Evolutionary conservation across 768 basidiomycete genomes (phyloP).

Genomic region (Bullera alba): DNA sequence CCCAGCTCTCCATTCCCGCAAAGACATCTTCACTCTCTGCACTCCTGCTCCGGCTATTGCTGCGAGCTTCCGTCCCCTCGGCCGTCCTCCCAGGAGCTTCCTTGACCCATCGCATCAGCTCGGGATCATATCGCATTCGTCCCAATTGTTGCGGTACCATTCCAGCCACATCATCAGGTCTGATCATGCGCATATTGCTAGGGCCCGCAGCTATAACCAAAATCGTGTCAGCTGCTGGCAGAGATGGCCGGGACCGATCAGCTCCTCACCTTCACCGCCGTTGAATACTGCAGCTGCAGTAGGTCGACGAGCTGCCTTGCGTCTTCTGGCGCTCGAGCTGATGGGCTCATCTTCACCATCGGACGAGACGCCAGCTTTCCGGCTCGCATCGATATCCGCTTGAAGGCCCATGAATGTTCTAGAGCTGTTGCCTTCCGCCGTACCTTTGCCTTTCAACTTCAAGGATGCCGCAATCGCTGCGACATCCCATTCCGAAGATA

Average conservation of each 20-base stretch:
- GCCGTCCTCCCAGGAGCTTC: constrained; percentile 36
- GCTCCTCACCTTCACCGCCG: too few relatives aligned
- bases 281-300: too few relatives aligned
- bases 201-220: not conserved
- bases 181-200: constrained; percentile 57
- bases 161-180: constrained; percentile 65
- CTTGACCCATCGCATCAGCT: constrained; percentile 79
- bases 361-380: too few relatives aligned
- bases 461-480: not conserved
- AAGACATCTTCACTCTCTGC: constrained; percentile 63
- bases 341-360: too few relatives aligned
- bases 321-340: not conserved
- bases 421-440: constrained; percentile 47
- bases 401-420: constrained; percentile 29
- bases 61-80: constrained; percentile 19
- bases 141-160: constrained; percentile 70
- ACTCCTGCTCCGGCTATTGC: constrained; percentile 15
- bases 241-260: too few relatives aligned
- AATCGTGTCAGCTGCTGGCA: too few relatives aligned
- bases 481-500: not conserved
- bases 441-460: constrained; percentile 12
- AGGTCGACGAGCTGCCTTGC: too few relatives aligned
- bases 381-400: too few relatives aligned
- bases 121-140: constrained; percentile 78
- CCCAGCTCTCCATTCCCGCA: constrained; percentile 78